Conservation (phyloP, 768 basidiomycete genomes). For the Leucocoprinus sp. region DNA sequence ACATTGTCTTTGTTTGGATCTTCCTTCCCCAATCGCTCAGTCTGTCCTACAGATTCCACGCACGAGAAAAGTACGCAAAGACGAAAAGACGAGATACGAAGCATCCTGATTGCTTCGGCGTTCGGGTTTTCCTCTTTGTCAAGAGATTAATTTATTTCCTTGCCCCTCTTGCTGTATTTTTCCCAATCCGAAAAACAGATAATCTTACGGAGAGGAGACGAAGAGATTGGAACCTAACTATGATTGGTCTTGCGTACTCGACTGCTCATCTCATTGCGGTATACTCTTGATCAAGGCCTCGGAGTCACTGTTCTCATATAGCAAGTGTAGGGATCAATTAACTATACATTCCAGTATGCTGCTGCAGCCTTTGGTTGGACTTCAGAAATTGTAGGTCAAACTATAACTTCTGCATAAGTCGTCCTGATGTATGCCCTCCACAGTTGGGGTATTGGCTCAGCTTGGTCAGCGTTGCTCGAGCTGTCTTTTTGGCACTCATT, state of each 20-base stretch:
- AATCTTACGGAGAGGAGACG: slow-evolving; percentile 33
- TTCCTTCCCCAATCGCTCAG: slow-evolving; percentile 77
- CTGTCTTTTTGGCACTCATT: slow-evolving; percentile 44
- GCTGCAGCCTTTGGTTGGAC: slow-evolving; percentile 56
- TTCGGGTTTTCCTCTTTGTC: slow-evolving; percentile 28
- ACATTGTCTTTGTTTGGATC: slow-evolving; percentile 41
- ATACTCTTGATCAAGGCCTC: slow-evolving; percentile 8
- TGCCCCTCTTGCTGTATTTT: slow-evolving; percentile 60
- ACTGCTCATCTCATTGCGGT: slow-evolving; percentile 42
- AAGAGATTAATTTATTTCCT: slow-evolving; percentile 54
- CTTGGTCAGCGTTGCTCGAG: slow-evolving; percentile 42
- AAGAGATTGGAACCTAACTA: slow-evolving; percentile 60
- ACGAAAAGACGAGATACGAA: slow-evolving; percentile 19
- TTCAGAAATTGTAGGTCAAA: slow-evolving; percentile 46
- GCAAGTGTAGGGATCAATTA: slow-evolving; percentile 40
- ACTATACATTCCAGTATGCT: slow-evolving; percentile 61
- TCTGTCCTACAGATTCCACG: slow-evolving; percentile 33
- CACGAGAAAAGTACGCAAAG: slow-evolving; percentile 27
- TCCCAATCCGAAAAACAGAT: slow-evolving; percentile 29
- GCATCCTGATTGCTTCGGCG: slow-evolving; percentile 13
- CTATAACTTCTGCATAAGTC: neutral
- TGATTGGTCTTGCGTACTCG: slow-evolving; percentile 47
- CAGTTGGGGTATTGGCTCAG: slow-evolving; percentile 74
- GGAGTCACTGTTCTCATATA: neutral
- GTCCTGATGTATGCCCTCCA: neutral